Percentiles rank a stretch among this genome's conserved stretches.
Evolutionary conservation across 768 basidiomycete genomes (phyloP).

Genomic region (Dentipellis sp.): DNA sequence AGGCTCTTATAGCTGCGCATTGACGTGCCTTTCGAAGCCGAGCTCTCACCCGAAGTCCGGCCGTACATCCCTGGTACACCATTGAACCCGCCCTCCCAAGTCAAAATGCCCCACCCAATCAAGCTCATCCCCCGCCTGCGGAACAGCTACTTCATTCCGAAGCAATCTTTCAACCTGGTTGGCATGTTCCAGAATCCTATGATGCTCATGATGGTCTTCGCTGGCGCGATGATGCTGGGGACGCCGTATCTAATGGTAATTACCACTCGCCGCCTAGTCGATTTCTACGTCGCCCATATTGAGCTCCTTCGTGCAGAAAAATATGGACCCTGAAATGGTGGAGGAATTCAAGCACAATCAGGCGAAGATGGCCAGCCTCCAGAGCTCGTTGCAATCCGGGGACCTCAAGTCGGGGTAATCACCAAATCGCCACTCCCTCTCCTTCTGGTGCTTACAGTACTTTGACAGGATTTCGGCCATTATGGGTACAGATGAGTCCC

Average conservation of each 20-base stretch:
- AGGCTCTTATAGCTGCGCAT: constrained; percentile 47
- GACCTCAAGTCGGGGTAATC: constrained; percentile 33
- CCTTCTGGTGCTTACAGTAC: not conserved
- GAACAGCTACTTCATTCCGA: constrained; percentile 58
- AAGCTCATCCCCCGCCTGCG: constrained; percentile 43
- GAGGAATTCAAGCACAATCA: constrained; percentile 58
- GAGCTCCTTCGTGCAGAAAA: constrained; percentile 41
- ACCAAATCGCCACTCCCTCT: not conserved
- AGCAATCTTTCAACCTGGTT: constrained; percentile 62
- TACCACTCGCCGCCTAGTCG: not conserved
- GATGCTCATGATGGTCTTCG: constrained; percentile 71
- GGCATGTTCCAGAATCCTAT: constrained; percentile 79
- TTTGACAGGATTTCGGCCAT: constrained; percentile 4
- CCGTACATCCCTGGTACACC: constrained; percentile 66
- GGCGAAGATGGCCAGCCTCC: constrained; percentile 43
- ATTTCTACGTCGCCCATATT: not conserved
- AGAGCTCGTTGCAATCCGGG: constrained; percentile 47
- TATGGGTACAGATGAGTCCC: constrained; percentile 1
- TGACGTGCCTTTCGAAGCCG: constrained; percentile 40
- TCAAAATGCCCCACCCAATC: constrained; percentile 55
- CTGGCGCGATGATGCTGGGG: constrained; percentile 55
- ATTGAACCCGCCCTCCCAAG: constrained; percentile 43
- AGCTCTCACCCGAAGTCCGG: constrained; percentile 39
- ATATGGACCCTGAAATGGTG: constrained; percentile 61
- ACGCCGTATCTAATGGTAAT: constrained; percentile 73